Evolutionary conservation across 1,284 basidiomycete genomes (phyloP), one percentile per base, ranked within the genome.

Genomic region (Malassezia slooffiae): DNA sequence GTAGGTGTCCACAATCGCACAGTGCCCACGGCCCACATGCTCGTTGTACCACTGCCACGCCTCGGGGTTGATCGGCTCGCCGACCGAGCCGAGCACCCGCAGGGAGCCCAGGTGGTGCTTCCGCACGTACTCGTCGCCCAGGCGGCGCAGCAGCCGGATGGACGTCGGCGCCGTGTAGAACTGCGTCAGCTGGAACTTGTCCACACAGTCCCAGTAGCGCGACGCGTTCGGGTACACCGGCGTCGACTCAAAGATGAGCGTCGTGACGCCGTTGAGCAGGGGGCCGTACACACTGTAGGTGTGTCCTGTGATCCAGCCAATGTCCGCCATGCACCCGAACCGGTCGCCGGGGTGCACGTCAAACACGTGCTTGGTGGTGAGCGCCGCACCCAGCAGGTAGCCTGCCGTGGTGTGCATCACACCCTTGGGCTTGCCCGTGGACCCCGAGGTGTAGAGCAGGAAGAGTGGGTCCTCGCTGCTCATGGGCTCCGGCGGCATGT

Each of bases 31-130:
- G 22, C 91, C 93, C 44, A 95, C 89, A 67, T 87, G 80, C 65
- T 95, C 87, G 72, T 87, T 85, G 75, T 91, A 95, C 91, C 91
- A 96, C 67, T 90, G 79, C 91, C 93, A 96, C 4, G 91, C 93
- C 71, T 96, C 91, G 21, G 91, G 90, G 74, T 96, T 96, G 76
- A 97, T 96, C 5, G 93, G 93, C 74, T 97, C 91, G 41, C 91
- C 93, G 42, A 97, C 91, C 47, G 78, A 81, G 23, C 91, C 91
- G 29, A 97, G 76, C 16, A 93, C 83, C 50, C 91, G 81, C 49
- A 97, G 73, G 24, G 79, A 79, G 58, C 76, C 80, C 26, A 96
- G 77, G 71, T 96, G 87, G 73, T 90, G 78, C 28, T 78, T 75
- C 67, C 85, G 77, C 54, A 91, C 85, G 70, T 89, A 83, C 48